phyloP scores from a whole-genome alignment of 805 yeast genomes.

The Monosporozyma unispora region DNA sequence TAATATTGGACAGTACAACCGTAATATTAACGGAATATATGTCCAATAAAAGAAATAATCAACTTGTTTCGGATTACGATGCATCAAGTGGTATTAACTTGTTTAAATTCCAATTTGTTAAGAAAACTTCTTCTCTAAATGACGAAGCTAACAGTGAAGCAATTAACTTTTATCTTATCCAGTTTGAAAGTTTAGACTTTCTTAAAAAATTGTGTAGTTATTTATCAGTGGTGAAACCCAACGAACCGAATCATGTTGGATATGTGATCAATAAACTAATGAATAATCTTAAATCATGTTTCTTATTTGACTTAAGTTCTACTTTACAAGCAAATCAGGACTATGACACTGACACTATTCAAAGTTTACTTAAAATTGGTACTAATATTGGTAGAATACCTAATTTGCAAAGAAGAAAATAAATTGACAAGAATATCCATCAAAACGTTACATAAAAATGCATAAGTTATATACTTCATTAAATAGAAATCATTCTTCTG shows the following conservation, averaged over 20 bases:
- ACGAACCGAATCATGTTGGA: slow-evolving; percentile 17
- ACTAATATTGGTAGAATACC: slow-evolving; percentile 3
- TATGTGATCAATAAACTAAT: slow-evolving; percentile 23
- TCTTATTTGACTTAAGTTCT: slow-evolving; percentile 25
- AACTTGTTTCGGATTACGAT: not conserved
- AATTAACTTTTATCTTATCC: slow-evolving; percentile 20
- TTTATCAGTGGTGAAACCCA: slow-evolving; percentile 4
- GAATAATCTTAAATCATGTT: slow-evolving; percentile 31
- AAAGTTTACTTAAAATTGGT: not conserved
- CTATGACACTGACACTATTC: slow-evolving; percentile 7
- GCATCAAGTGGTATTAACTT: slow-evolving; percentile 10
- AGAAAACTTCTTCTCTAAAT: not conserved
- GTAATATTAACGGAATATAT: not conserved
- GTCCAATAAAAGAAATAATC: not conserved
- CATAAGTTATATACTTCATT: slow-evolving; percentile 1
- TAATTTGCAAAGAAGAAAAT: not conserved
- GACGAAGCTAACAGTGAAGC: not conserved
- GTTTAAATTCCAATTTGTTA: slow-evolving; percentile 16
- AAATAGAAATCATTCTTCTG: slow-evolving; percentile 20
- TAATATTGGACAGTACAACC: not conserved
- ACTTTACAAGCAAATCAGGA: slow-evolving; percentile 7
- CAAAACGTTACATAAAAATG: not conserved
- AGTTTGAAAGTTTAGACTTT: slow-evolving; percentile 16
- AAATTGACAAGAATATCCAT: not conserved
- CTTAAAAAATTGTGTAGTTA: slow-evolving; percentile 8